Base-by-base conservation (phyloP, 805 yeast genomes). In the Ogataea allantospora region DNA sequence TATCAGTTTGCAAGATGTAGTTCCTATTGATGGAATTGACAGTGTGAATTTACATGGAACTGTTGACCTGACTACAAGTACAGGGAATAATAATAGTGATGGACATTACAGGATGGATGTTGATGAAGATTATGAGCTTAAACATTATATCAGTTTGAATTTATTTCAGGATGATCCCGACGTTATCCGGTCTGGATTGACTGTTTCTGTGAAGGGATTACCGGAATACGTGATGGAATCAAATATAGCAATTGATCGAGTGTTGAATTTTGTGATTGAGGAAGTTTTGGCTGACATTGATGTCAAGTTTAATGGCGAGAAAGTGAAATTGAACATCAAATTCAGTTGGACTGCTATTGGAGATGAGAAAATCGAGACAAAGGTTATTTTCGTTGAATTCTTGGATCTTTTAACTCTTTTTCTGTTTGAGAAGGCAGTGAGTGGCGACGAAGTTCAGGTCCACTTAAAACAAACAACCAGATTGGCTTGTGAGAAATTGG, bases 311-410 rank as follows among this genome's bases (percentile, higher is more conserved):
- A 19, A 9, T 7, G 40, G 29, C 5, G 31, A 25, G 9, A 22
- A 23, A 10, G 33, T 40, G 7, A 14, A 20, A 6, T 11, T 44
- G 15, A 27, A 31, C 6, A 23, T 29, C 22, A 33, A 38, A 4
- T 60, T 44, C 36, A 31, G 28, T 7, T 62, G 67, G 66, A 44
- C 51, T 13, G 47, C 43, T 33, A 33, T 54, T 6, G 35, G 38
- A 9, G 38, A 40, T 18, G 55, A 52, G 5, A 20, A 41, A 3
- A 31, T 48, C 6, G 56, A 44, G 7, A 27, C 27, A 16, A 53
- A 44, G 15, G 27, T 36, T 6, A 46, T 63, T 1, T 63, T 49
- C 42, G 28, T 63, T 4, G 38, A 42, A 19, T 63, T 63, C 32
- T 36, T 43, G 3, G 66, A 61, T 38, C 32, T 57, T 1, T 29